phyloP scores from a whole-genome alignment of 768 basidiomycete genomes.

The Peribolospora kevripleyi region DNA sequence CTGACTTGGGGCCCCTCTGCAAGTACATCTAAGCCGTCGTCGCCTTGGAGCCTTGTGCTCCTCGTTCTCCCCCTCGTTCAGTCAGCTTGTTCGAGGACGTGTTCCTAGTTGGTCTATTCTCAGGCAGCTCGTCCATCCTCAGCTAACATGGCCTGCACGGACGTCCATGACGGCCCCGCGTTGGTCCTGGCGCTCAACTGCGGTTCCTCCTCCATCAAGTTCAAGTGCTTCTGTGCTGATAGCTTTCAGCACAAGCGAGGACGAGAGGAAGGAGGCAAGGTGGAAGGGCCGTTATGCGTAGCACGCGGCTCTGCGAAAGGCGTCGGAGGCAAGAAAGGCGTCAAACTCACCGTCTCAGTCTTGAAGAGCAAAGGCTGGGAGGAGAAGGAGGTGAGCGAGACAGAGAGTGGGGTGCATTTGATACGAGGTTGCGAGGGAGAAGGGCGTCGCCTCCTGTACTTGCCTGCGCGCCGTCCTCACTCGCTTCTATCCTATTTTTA shows the following conservation, averaged over 20 bases:
- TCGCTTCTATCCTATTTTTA: no score
- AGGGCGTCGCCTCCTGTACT: no score
- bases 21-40: no score
- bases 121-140: no score
- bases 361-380: neutral
- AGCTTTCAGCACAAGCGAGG: no score
- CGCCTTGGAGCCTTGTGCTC: slow-evolving; percentile 2
- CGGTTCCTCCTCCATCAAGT: slow-evolving; percentile 16
- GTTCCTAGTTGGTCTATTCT: no score
- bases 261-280: no score
- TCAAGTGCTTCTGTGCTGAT: slow-evolving; percentile 11
- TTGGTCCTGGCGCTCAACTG: slow-evolving; percentile 11
- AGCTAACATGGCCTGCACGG: no score
- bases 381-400: neutral
- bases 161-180: neutral
- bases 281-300: neutral
- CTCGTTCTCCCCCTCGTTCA: slow-evolving; percentile 8
- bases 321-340: neutral
- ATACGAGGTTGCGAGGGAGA: no score
- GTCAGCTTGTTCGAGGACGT: neutral
- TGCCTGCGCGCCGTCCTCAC: no score
- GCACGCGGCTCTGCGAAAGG: neutral
- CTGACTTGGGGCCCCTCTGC: no score
- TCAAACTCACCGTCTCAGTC: neutral
- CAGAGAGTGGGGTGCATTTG: no score